These are phyloP conservation scores for Pseudozyma sp. DNA, from an alignment of 1,284 basidiomycete genomes.

Conservation along the genomic window DNA sequence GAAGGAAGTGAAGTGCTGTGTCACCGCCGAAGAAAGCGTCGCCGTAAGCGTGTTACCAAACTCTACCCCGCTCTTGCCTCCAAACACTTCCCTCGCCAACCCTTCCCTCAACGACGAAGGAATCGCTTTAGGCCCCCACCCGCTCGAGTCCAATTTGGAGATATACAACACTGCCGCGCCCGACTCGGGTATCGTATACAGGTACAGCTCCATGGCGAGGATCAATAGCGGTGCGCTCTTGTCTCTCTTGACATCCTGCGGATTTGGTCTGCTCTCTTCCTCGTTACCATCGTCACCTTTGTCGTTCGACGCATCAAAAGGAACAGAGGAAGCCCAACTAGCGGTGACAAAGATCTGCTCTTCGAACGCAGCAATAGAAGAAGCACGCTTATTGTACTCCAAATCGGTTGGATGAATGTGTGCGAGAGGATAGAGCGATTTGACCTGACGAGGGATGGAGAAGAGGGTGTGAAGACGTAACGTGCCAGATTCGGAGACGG, in stretches of 20 bases:
- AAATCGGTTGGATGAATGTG: conserved; percentile 55
- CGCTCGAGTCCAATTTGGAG: conserved; percentile 93
- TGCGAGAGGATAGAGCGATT: conserved; percentile 63
- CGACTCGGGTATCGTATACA: conserved; percentile 81
- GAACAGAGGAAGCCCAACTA: conserved; percentile 30
- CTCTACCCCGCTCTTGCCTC: background rate
- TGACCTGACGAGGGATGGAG: conserved; percentile 56
- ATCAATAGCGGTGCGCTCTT: conserved; percentile 71
- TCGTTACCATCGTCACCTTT: background rate
- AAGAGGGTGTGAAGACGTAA: conserved; percentile 58
- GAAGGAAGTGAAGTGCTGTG: conserved; percentile 75
- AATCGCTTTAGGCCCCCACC: conserved; percentile 73
- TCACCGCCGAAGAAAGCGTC: conserved; percentile 77
- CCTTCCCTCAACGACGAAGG: conserved; percentile 16
- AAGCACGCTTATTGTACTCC: conserved; percentile 26
- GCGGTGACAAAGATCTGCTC: conserved; percentile 54
- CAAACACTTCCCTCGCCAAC: conserved; percentile 12
- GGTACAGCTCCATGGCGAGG: conserved; percentile 82
- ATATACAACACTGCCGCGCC: conserved; percentile 84
- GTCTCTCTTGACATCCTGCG: conserved; percentile 62
- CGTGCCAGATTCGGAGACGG: conserved; percentile 31
- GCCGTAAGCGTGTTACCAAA: conserved; percentile 71
- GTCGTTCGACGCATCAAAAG: background rate
- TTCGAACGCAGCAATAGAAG: conserved; percentile 28
- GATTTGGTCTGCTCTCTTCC: background rate